A percentile compares a stretch with the other conserved stretches of the same genome.
These are phyloP conservation scores for Onygenales sp. DNA, from an alignment of 2,329 filamentous ascomycete genomes.

Conservation along the genomic window DNA sequence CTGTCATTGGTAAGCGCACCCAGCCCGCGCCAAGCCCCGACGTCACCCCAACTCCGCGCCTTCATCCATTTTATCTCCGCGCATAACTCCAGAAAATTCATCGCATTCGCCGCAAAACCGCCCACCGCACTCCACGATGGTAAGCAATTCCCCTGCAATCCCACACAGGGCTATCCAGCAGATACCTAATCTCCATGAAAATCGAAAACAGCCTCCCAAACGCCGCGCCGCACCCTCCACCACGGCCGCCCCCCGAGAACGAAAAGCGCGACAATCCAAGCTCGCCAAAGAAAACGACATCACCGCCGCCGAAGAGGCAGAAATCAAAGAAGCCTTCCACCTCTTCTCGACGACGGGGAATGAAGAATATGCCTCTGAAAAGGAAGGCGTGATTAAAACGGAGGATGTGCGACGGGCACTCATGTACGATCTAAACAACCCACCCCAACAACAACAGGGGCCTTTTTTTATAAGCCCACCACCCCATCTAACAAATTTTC, in stretches of 20 bases:
- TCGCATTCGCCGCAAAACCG: too few relatives aligned
- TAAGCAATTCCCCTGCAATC: too few relatives aligned
- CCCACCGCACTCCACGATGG: too few relatives aligned
- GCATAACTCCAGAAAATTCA: too few relatives aligned
- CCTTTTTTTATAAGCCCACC: too few relatives aligned
- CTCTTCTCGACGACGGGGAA: slow-evolving; percentile 52
- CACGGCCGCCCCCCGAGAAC: slow-evolving; percentile 23
- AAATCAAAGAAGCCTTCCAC: slow-evolving; percentile 83
- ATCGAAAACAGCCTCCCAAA: slow-evolving; percentile 24
- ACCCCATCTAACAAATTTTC: background rate
- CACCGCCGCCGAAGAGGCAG: slow-evolving; percentile 70
- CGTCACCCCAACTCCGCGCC: too few relatives aligned
- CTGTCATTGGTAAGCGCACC: too few relatives aligned
- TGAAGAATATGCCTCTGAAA: slow-evolving; percentile 60
- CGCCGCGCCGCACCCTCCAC: slow-evolving; percentile 22
- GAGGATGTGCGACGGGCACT: slow-evolving; percentile 62
- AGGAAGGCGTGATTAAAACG: slow-evolving; percentile 58
- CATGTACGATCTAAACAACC: slow-evolving; percentile 43
- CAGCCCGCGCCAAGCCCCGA: too few relatives aligned
- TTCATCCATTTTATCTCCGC: too few relatives aligned
- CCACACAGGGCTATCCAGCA: background rate
- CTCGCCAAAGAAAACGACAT: slow-evolving; percentile 89
- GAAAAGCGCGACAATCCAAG: slow-evolving; percentile 59
- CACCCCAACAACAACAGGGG: background rate
- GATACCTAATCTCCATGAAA: background rate